A percentile compares a stretch with the other conserved stretches of the same genome.
Conservation (phyloP, 805 yeast species). For the Metschnikowia hibisci region DNA sequence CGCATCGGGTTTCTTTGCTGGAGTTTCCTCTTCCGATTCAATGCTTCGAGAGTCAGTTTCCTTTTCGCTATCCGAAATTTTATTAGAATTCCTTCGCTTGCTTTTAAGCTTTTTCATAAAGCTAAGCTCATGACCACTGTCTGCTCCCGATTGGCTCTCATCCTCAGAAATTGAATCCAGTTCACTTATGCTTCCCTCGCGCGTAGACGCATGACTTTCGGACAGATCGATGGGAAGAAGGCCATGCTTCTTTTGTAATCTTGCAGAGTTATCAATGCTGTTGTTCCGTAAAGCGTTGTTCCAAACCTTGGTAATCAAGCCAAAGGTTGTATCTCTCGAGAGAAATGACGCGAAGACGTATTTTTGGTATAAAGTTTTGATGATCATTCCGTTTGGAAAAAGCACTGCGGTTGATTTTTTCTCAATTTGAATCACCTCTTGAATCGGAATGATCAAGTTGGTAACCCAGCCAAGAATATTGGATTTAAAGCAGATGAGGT, state of each 20-base stretch:
- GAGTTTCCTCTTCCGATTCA: not conserved
- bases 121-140: constrained; percentile 19
- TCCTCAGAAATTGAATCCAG: constrained; percentile 20
- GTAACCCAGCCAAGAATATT: constrained; percentile 68
- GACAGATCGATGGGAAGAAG: not conserved
- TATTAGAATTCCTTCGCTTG: constrained; percentile 1
- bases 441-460: constrained; percentile 51
- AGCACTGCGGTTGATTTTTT: constrained; percentile 63
- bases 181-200: constrained; percentile 13
- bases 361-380: constrained; percentile 59
- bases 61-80: constrained; percentile 1
- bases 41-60: not conserved
- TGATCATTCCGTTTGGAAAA: constrained; percentile 65
- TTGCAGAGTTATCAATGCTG: constrained; percentile 5
- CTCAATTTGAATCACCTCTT: constrained; percentile 59
- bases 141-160: constrained; percentile 14
- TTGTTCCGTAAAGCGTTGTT: constrained; percentile 33
- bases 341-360: constrained; percentile 64
- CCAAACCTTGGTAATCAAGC: constrained; percentile 60
- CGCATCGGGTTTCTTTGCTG: not conserved
- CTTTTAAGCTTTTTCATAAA: constrained; percentile 10
- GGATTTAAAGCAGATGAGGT: constrained; percentile 58
- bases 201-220: constrained; percentile 3
- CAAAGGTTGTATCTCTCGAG: constrained; percentile 52
- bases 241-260: constrained; percentile 1